Evolutionary conservation across 2,329 filamentous ascomycete species (phyloP), one percentile per base, ranked within the genome.

Genomic region (Neonectria neomacrospora): DNA sequence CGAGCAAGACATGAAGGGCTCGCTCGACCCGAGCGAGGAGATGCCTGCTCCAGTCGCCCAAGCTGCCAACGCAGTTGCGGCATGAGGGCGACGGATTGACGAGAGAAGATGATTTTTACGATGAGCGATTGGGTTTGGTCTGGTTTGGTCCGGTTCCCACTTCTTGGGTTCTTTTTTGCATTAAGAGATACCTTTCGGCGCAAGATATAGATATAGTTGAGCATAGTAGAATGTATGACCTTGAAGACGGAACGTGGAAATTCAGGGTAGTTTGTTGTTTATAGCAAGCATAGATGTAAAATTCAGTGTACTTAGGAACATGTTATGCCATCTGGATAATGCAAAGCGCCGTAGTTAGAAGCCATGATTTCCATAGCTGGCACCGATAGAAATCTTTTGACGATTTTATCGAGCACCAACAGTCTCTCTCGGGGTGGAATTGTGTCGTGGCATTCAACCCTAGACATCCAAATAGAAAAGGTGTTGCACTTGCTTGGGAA

Each of bases 21-120:
- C 79, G 48, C 67, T 79, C 3, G 79, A 80, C 16, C 76, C 76
- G 1, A 74, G 74, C 10, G 74, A 77, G 44, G 72, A 76, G 34
- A 45, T 69, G 18, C 47, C 60, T 14, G 44, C 34, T 0, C 48
- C 65, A 47, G 2, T 52, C 34, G 54, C 67, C 1, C 52, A 55
- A 26, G 48, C 59, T 8, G 55, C 60, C 4, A 65, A 58, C 1
- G 71, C 71, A 20, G 56, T 70, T 20, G 71, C 69, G 0, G 71
- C 71, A 12, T 73, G 28, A 63, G 42, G 20, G 10, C n/a, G 1
- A 5, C 23, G 9, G n/a, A 28, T 42, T 20, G 12, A 54, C 16
- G 20, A 42, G 28, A 58, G 26, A 51, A 34, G 22, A 51, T 10
- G 57, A 72, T 53, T 54, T 42, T 70, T 30, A 71, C 20, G 69